Base-by-base conservation (phyloP, 768 basidiomycete species). In the Termitomyces sp. region DNA sequence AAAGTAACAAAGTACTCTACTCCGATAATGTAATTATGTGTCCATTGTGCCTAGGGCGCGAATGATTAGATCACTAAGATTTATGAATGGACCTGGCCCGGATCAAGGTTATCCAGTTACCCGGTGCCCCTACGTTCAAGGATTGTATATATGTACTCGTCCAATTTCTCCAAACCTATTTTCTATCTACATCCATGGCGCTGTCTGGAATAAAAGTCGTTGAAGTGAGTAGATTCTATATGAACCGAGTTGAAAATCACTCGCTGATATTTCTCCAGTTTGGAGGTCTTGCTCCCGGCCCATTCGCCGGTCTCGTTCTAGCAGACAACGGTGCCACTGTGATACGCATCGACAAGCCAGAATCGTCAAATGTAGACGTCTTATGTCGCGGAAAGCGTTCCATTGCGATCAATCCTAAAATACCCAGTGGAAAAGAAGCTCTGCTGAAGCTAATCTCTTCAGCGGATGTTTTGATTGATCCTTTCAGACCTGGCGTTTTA, bases 401-500 rank as follows among this genome's bases (percentile, higher is more conserved):
- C n/a, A 78, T 92, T 56, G 77, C 82, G 15, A 75, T 94, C 59
- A 83, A 90, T 66, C 79, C 85, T 17, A 94, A 93, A 75, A 70
- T 78, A 8, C 71, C 77, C 10, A 79, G 78, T 34, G 92, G 92
- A 37, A 71, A 82, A 47, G 80, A 79, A 20, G 69, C 86, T 20
- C 68, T 88, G 59, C 80, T 79, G 69, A 81, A 77, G 49, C 76
- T 94, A 60, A 82, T 93, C 29, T 70, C 76, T 34, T 72, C 79
- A 40, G 88, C 90, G n/a, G 92, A 94, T 71, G 81, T 94, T 15
- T 75, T 94, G 49, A 90, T 94, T 67, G 92, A 94, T 69, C 86
- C 92, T 1, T 94, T 89, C 71, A 78, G 92, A 51, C 91, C 92
- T 54, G 92, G 92, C 1, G 90, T 93, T 2, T 79, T 94, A 74